These are phyloP conservation scores for Pythium dissotocum DNA, from an alignment of 352 stramenopile genomes.

Conservation along the genomic window DNA sequence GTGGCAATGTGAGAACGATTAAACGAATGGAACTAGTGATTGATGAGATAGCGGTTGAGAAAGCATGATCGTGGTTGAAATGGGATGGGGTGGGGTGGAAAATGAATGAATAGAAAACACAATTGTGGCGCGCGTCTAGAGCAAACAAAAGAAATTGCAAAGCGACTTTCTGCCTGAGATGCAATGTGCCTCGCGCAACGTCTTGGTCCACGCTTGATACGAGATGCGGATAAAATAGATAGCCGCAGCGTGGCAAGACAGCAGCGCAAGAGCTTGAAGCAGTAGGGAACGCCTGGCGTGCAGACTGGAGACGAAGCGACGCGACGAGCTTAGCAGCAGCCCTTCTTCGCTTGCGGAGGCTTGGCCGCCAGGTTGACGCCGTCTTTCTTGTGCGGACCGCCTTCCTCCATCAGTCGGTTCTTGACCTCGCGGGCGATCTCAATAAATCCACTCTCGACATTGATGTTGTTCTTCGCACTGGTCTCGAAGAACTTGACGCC, in stretches of 20 bases:
- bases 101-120: slow-evolving; percentile 14
- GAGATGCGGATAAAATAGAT: slow-evolving; percentile 6
- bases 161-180: slow-evolving; percentile 24
- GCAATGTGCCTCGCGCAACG: slow-evolving; percentile 8
- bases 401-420: slow-evolving; percentile 89
- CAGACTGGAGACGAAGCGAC: slow-evolving; percentile 6
- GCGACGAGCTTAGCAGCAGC: slow-evolving; percentile 67
- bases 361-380: slow-evolving; percentile 83
- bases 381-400: slow-evolving; percentile 84
- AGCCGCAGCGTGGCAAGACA: slow-evolving; percentile 3
- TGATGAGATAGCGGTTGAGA: not conserved
- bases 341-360: slow-evolving; percentile 74
- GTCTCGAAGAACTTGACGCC: slow-evolving; percentile 96
- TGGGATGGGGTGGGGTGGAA: not conserved
- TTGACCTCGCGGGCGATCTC: slow-evolving; percentile 89
- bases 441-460: slow-evolving; percentile 92
- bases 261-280: slow-evolving; percentile 15
- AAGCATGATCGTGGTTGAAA: slow-evolving; percentile 9
- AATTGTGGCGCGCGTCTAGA: slow-evolving; percentile 28
- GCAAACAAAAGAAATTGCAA: slow-evolving; percentile 33
- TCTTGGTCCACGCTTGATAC: slow-evolving; percentile 6
- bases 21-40: not conserved
- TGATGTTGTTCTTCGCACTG: slow-evolving; percentile 96
- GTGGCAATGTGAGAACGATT: slow-evolving; percentile 36
- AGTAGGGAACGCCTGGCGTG: not conserved